Percentiles rank a stretch among this genome's conserved stretches.
Evolutionary conservation across 179 eudicot species (phyloP).

Genomic region (Nepenthes alata): DNA sequence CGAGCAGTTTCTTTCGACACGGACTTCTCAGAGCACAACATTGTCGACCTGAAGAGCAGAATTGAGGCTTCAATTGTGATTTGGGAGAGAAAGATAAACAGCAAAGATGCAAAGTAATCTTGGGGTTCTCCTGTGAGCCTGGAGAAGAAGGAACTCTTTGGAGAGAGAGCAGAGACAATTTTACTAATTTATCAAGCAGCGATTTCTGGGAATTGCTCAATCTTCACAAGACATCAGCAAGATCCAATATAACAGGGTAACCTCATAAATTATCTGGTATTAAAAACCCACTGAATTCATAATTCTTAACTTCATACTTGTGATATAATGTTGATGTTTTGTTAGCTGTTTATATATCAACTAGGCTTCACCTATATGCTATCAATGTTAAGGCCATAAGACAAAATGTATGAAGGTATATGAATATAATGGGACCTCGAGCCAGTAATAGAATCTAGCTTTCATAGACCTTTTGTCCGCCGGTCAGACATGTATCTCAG

Average conservation of each 20-base stretch:
- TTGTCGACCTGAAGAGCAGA: conserved; percentile 65
- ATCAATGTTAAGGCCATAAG: no score
- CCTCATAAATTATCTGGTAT: not conserved
- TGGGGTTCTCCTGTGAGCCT: conserved; percentile 78
- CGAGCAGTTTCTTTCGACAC: conserved; percentile 42
- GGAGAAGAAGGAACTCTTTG: conserved; percentile 68
- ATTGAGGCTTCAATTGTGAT: conserved; percentile 85
- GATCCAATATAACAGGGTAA: conserved; percentile 65
- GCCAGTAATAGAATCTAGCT: no score
- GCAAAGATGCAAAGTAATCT: conserved; percentile 60
- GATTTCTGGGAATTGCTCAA: conserved; percentile 65
- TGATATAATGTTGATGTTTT: no score
- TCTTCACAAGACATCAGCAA: conserved; percentile 67
- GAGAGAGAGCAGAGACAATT: conserved; percentile 67
- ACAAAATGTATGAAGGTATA: no score
- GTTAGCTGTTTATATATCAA: no score
- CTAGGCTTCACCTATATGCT: no score
- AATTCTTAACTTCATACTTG: no score
- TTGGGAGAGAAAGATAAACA: conserved; percentile 70
- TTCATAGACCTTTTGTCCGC: no score
- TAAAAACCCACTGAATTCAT: not conserved
- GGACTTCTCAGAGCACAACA: conserved; percentile 80
- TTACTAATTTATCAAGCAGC: conserved; percentile 53
- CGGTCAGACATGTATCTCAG: no score
- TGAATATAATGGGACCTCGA: no score